Base-by-base conservation (phyloP, 2,329 filamentous ascomycete species). In the Hysterium pulicare region DNA sequence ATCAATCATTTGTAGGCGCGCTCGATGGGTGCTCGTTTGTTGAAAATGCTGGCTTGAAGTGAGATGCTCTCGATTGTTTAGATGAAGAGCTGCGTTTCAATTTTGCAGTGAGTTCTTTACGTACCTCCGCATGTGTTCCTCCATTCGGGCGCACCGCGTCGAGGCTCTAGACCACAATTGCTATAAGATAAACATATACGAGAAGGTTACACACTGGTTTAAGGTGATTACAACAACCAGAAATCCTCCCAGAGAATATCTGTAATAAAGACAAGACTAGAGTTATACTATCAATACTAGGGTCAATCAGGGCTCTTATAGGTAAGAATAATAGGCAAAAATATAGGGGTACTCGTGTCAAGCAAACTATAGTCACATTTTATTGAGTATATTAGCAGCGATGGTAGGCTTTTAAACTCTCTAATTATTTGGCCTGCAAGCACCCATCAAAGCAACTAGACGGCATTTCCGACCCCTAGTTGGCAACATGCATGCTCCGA, bases 351-450 rank as follows among this genome's bases (percentile, higher is more conserved):
- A 34, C 46, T 7, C 22, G 35, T 31, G 33, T 39, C 3, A 47
- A 49, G 32, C 45, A 47, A 10, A 49, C 35, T 6, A 49, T 45
- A n/a, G 42, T 50, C 5, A 52, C 48, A n/a, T 32, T 40, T 48
- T 0, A 47, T 52, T 26, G 41, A 53, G 31, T 53, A 41, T 28
- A 38, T 49, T n/a, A 35, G 17, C 20, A 36, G 15, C 8, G 40
- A 44, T 36, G 44, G 50, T 51, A 49, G 41, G 48, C 44, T 16
- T 43, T 37, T 53, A 1, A 17, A 23, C 5, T 46, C 42, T 3
- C 22, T 51, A n/a, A 49, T 51, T 10, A 49, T 53, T 33, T 53
- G 38, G 48, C 50, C 46, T 39, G 46, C 50, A 11, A 34, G 41
- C 2, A 51, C 50, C 32, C 38, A 49, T 47, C 35, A 43, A 28